Conservation (phyloP, 805 yeast species). For the Sugiyamaella valdiviana region DNA sequence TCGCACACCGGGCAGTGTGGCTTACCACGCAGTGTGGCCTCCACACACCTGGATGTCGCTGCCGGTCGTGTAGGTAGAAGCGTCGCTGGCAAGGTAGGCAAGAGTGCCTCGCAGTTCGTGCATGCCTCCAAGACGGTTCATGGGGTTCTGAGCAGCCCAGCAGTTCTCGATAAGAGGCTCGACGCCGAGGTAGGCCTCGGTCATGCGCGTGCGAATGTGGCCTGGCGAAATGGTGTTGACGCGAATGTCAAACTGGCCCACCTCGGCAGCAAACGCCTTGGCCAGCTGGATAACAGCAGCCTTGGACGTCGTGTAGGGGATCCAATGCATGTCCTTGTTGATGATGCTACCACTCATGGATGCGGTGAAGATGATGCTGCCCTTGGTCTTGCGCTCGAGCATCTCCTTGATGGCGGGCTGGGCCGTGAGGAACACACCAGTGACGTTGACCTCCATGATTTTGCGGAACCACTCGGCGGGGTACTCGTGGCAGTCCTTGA, state of each 20-base stretch:
- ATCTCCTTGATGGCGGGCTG: slow-evolving; percentile 57
- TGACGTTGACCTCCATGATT: slow-evolving; percentile 60
- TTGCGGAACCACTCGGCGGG: slow-evolving; percentile 56
- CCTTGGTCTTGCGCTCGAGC: slow-evolving; percentile 52
- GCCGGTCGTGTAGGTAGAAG: slow-evolving; percentile 50
- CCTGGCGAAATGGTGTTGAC: slow-evolving; percentile 56
- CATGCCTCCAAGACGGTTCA: slow-evolving; percentile 57
- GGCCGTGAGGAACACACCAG: slow-evolving; percentile 67
- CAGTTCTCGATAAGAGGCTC: slow-evolving; percentile 43
- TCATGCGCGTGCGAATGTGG: slow-evolving; percentile 53
- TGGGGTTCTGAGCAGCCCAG: slow-evolving; percentile 39
- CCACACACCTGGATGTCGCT: slow-evolving; percentile 57
- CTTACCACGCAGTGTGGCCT: slow-evolving; percentile 33
- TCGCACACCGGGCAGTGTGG: too few relatives aligned
- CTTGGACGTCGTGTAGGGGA: slow-evolving; percentile 35
- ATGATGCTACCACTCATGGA: slow-evolving; percentile 74
- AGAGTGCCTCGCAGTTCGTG: slow-evolving; percentile 55
- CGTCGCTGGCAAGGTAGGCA: slow-evolving; percentile 48
- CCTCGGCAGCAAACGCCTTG: slow-evolving; percentile 46
- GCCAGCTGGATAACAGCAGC: slow-evolving; percentile 35
- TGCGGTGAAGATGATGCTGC: slow-evolving; percentile 68
- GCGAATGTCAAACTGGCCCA: slow-evolving; percentile 49
- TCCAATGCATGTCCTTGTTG: slow-evolving; percentile 44
- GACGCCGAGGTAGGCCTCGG: slow-evolving; percentile 46
- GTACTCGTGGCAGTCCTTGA: slow-evolving; percentile 46